A percentile compares a stretch with the other conserved stretches of the same genome.
phyloP scores from a whole-genome alignment of 2,329 filamentous ascomycete genomes.

The Aspergillus fumigatiaffinis region DNA sequence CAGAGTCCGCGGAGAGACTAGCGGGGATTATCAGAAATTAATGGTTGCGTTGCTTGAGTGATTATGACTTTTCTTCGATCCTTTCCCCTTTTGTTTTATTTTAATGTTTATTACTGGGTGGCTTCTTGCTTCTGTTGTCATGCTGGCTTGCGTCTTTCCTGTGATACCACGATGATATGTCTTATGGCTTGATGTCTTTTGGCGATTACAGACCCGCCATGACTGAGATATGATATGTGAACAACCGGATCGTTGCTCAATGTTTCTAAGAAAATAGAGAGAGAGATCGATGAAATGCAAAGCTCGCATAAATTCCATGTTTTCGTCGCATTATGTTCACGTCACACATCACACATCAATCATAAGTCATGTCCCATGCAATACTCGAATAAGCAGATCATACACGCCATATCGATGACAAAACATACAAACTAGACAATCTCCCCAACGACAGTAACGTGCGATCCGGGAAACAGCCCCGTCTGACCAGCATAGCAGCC shows the following conservation, averaged over 20 bases:
- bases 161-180: neutral
- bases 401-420: neutral
- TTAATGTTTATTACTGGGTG: neutral
- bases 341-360: neutral
- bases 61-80: slow-evolving; percentile 1
- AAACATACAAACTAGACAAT: slow-evolving; percentile 16
- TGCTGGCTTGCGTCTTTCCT: neutral
- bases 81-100: neutral
- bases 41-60: slow-evolving; percentile 63
- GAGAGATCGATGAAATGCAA: no score
- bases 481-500: slow-evolving; percentile 77
- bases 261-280: no score
- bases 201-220: no score
- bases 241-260: no score
- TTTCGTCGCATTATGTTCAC: neutral
- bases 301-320: neutral
- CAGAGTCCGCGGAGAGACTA: slow-evolving; percentile 77
- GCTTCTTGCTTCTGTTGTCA: neutral
- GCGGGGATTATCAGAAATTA: slow-evolving; percentile 73
- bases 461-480: slow-evolving; percentile 76
- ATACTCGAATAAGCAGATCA: neutral
- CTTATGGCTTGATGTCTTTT: neutral
- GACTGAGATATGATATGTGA: neutral
- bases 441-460: slow-evolving; percentile 56
- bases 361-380: neutral